Evolutionary conservation across 345 rosid genomes (phyloP), one percentile per base, ranked within the genome.

Genomic region (Psidium friedrichsthalianum): DNA sequence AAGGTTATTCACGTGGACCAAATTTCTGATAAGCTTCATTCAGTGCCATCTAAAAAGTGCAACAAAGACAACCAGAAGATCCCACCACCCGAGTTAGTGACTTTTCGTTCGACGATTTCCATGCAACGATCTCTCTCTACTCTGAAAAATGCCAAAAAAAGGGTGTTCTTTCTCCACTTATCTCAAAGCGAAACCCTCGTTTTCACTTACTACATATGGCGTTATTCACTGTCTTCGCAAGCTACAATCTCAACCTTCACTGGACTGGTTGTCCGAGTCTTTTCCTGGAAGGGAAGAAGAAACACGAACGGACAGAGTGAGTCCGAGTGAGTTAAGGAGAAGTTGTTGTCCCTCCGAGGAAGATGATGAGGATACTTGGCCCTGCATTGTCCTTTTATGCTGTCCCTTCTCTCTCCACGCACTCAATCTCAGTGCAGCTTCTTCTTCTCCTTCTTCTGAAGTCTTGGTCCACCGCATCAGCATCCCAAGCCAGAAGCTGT

Each of bases 401-500:
- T 69, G 78, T 69, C 4, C 78, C 12, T 64, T 36, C 47, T 76
- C 54, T 85, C 69, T 85, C 27, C 64, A 13, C 40, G 64, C 27
- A 49, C 13, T 78, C 84, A 29, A n/a, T 64, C 56, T 25, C 61
- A 53, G 4, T 22, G 80, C 27, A 27, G 18, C 80, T 64, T 15
- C 42, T 61, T 13, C 74, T 29, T 59, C 69, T 59, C 27, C 69
- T 59, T 59, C 69, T 64, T 32, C 44, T 3, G 32, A 64, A 29
- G 25, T 57, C 56, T 53, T 58, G 36, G 24, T 74, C 13, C 84
- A 57, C 87, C 84, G 47, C 84, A 86, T 84, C 87, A 86, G 58
- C 87, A 82, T 42, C 85, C 85, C 8, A 18, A 86, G 53, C 87
- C 87, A 8, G 84, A 82, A 59, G 61, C 87, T 21, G 82, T 82